Base-by-base conservation (phyloP, 805 yeast species). In the Wickerhamomyces sydowiorum region DNA sequence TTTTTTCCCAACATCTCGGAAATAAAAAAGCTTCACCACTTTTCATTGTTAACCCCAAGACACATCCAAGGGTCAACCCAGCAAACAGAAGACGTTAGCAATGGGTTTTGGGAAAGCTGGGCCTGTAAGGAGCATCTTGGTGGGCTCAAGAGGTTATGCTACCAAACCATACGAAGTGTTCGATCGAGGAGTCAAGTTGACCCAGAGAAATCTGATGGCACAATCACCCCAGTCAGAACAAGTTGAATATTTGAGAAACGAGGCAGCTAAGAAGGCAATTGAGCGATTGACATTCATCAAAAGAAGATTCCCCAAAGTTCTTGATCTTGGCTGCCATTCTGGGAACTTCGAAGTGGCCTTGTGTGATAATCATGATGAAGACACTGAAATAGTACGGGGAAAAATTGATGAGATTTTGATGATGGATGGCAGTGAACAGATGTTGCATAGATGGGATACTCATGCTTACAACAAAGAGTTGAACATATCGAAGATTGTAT, bases 221-320 rank as follows among this genome's bases (percentile, higher is more conserved):
- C 76, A 80, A 0, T 36, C 41, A 6, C 60, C 73, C 20, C 65
- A 65, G 9, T 71, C 81, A 14, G 63, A 78, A 17, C 67, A 74
- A 47, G 85, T 75, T 10, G 95, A 87, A 49, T 87, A 86, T 53
- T 62, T 87, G 21, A 69, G 89, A 33, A 80, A 82, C 53, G 93
- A 86, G 56, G 77, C 85, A 7, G 89, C 93, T 1, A 55, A 69
- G 20, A 73, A 86, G 40, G 80, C 89, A 9, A 76, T 86, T 21
- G 95, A 86, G 48, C 69, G 96, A 48, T 61, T 87, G 40, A 80
- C 88, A 2, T 82, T 85, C 59, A 74, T 87, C 38, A 78, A 83
- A 36, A 68, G 89, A 38, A 73, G 74, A 19, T 80, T 86, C 51
- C 66, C 72, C 17, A 66, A 67, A 18, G 72, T 82, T 28, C 62